These are phyloP conservation scores for Akanthomyces muscarius DNA, from an alignment of 2,329 filamentous ascomycete genomes.

Conservation along the genomic window DNA sequence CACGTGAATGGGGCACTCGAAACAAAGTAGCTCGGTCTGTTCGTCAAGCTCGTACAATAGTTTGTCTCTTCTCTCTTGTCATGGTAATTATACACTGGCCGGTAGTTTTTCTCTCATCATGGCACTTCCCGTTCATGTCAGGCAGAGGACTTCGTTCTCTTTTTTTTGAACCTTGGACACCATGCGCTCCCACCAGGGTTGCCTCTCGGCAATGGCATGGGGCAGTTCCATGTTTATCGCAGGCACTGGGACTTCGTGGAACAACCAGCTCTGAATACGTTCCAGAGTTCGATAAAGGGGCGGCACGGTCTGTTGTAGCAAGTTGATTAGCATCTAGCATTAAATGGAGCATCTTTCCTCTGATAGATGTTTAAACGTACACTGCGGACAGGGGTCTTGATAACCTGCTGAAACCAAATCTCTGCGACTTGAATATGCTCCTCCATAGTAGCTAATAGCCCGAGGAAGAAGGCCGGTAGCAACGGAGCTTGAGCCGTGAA, in stretches of 20 bases:
- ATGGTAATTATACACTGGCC: no score
- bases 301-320: slow-evolving; percentile 34
- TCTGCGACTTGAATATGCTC: slow-evolving; percentile 29
- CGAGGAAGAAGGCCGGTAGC: slow-evolving; percentile 39
- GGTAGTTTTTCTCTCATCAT: no score
- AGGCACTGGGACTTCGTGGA: slow-evolving; percentile 24
- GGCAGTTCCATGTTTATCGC: slow-evolving; percentile 20
- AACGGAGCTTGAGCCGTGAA: slow-evolving; percentile 41
- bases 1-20: no score
- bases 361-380: slow-evolving; percentile 27
- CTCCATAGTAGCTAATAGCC: slow-evolving; percentile 31
- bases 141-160: slow-evolving; percentile 35
- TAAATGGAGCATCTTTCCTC: not conserved
- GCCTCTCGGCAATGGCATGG: slow-evolving; percentile 27
- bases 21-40: no score
- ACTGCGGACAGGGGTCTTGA: slow-evolving; percentile 35
- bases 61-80: no score
- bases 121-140: no score
- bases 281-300: slow-evolving; percentile 33
- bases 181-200: slow-evolving; percentile 39
- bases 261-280: slow-evolving; percentile 35
- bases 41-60: no score
- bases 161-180: slow-evolving; percentile 30
- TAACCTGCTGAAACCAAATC: slow-evolving; percentile 36
- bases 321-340: slow-evolving; percentile 18